Percentiles rank a stretch among this genome's conserved stretches.
phyloP scores from a whole-genome alignment of 352 stramenopile species.

The Elongisporangium undulatum region DNA sequence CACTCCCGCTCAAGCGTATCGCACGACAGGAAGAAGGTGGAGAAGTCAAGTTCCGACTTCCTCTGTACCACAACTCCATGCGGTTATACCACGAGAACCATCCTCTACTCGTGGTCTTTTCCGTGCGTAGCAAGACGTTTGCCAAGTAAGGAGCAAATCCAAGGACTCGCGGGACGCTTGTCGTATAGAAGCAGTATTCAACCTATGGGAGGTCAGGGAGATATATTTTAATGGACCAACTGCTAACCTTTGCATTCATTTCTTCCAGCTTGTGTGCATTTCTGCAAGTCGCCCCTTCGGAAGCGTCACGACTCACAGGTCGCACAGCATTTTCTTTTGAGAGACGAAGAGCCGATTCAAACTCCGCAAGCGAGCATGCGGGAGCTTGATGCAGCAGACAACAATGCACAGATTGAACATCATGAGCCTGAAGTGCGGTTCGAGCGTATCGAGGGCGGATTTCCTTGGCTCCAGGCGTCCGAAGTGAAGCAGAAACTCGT shows the following conservation, averaged over 20 bases:
- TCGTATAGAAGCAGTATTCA: too few species aligned
- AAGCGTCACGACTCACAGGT: too few species aligned
- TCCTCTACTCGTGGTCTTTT: slow-evolving; percentile 70
- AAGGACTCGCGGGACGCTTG: background rate
- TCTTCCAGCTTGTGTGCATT: too few species aligned
- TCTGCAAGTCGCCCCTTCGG: too few species aligned
- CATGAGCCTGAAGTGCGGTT: slow-evolving; percentile 14
- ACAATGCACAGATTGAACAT: too few species aligned
- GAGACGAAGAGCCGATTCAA: too few species aligned
- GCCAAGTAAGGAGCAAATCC: slow-evolving; percentile 44
- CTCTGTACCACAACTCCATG: slow-evolving; percentile 79
- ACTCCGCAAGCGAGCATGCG: too few species aligned
- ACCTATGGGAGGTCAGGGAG: too few species aligned
- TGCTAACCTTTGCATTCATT: too few species aligned
- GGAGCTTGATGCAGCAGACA: too few species aligned
- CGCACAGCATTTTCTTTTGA: too few species aligned
- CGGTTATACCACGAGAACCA: slow-evolving; percentile 67
- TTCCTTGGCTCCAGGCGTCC: slow-evolving; percentile 35
- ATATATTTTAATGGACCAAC: too few species aligned
- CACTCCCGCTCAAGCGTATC: slow-evolving; percentile 76
- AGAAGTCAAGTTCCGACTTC: slow-evolving; percentile 72
- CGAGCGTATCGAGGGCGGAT: slow-evolving; percentile 38
- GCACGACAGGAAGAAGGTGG: slow-evolving; percentile 57
- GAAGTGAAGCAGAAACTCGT: slow-evolving; percentile 71
- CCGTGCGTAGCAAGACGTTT: slow-evolving; percentile 79